phyloP scores from a whole-genome alignment of 2,329 filamentous ascomycete species.

The Sphaerulina vaccinii region DNA sequence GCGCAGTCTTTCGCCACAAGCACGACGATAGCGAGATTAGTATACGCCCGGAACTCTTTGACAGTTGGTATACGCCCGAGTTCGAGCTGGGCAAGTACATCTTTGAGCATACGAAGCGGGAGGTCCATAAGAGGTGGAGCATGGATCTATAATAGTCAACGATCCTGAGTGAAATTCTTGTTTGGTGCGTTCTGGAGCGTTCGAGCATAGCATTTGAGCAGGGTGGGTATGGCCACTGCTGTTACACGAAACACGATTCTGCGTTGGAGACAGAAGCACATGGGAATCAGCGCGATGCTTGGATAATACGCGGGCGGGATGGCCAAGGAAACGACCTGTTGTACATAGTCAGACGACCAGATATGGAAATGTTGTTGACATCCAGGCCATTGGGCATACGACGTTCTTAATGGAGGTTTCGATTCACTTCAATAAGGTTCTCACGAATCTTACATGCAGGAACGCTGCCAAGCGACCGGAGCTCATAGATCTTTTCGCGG shows the following conservation, averaged over 20 bases:
- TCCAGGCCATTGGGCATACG: too few species aligned
- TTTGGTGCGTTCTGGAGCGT: slow-evolving; percentile 2
- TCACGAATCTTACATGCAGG: neutral
- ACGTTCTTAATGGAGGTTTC: too few species aligned
- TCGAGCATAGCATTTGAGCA: slow-evolving; percentile 12
- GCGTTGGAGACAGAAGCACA: neutral
- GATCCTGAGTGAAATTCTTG: neutral
- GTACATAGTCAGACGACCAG: slow-evolving; percentile 10
- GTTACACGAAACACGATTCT: neutral
- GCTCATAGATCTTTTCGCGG: neutral
- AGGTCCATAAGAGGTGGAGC: slow-evolving; percentile 34
- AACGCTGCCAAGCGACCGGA: too few species aligned
- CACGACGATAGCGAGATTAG: slow-evolving; percentile 22
- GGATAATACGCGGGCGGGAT: neutral
- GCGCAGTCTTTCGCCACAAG: slow-evolving; percentile 16
- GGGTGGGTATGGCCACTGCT: neutral
- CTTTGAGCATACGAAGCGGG: slow-evolving; percentile 35
- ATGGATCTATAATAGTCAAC: slow-evolving; percentile 41
- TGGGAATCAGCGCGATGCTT: slow-evolving; percentile 2
- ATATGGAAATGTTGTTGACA: slow-evolving; percentile 1
- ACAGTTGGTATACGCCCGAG: slow-evolving; percentile 32
- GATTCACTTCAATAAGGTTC: neutral
- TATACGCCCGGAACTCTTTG: slow-evolving; percentile 37
- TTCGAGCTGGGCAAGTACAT: slow-evolving; percentile 33
- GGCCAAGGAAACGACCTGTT: slow-evolving; percentile 5